phyloP scores from a whole-genome alignment of 2,329 filamentous ascomycete genomes.

The Phialophora tarda region DNA sequence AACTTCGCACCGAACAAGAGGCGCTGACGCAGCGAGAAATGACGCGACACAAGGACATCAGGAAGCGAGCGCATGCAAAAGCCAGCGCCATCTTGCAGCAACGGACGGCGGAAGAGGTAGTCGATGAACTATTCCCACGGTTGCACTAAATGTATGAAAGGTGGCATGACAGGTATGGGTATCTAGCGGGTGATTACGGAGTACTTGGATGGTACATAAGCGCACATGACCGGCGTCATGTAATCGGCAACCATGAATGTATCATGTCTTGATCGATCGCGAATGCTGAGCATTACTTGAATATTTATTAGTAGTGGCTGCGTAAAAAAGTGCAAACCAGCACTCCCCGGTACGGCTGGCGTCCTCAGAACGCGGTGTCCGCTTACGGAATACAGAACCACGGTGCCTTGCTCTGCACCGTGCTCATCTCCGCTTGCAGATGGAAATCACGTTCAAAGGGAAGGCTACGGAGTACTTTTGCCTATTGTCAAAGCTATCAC shows the following conservation, averaged over 20 bases:
- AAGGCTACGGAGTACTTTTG: background rate
- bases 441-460: background rate
- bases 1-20: constrained; percentile 31
- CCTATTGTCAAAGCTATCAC: background rate
- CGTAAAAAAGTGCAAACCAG: background rate
- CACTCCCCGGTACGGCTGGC: background rate
- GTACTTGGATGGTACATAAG: background rate
- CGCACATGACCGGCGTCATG: background rate
- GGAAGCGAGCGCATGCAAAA: constrained; percentile 33
- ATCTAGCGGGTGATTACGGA: background rate
- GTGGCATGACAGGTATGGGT: constrained; percentile 2
- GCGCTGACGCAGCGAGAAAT: constrained; percentile 13
- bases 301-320: background rate
- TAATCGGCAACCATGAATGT: background rate
- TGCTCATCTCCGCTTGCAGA: background rate
- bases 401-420: background rate
- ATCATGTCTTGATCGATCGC: background rate
- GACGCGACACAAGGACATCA: constrained; percentile 17
- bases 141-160: background rate
- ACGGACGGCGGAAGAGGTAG: constrained; percentile 21
- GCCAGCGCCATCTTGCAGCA: constrained; percentile 28
- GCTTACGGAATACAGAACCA: background rate
- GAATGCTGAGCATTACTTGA: background rate
- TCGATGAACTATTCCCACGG: constrained; percentile 31
- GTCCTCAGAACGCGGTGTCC: background rate